Evolutionary conservation across 139 green algal species (phyloP), one percentile per base, ranked within the genome.

Genomic region (Volvox reticuliferus): DNA sequence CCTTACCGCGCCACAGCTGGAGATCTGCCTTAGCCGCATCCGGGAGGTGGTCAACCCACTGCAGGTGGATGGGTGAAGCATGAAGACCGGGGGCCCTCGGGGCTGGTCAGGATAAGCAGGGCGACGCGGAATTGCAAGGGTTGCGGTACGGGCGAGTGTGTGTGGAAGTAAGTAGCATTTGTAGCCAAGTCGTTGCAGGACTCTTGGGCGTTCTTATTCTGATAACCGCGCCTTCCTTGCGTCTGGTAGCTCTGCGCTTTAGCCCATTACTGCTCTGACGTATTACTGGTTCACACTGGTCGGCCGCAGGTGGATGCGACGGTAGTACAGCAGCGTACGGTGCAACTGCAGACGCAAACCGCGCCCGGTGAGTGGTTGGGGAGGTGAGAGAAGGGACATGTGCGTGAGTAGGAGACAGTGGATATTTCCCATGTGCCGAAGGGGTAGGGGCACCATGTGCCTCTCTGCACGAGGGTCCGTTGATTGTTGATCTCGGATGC

Each of bases 1-100:
- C 3, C 92, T 97, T 28, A 89, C 26, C 24, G 26, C 83, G 26
- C 76, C 82, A n/a, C 88, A 96, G 93, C 92, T 98, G 86, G 93
- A 86, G 13, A 67, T 33, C 2, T 93, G 96, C 55, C 75, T 97
- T 79, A 77, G 65, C 12, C 80, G 80, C 33, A 73, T 95, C 19
- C 81, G 92, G 87, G 82, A 86, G 3, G 63, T n/a, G 24, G 68
- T 87, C 16, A 81, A 91, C 32, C 61, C 83, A 16, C 69, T 83
- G 82, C 24, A 92, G 79, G 87, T 71, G 32, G n/a, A 21, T 62
- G 68, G 12, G 13, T 82, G 35, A 2, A 44, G 78, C 12, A 44
- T 1, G 63, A 13, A 24, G 37, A 12, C 17, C 17, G 76, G 32
- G 76, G 30, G 32, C 14, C 67, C 28, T 37, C 6, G 78, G 17